Percentiles rank a stretch among this genome's conserved stretches.
These are phyloP conservation scores for Russula brevipes DNA, from an alignment of 768 basidiomycete genomes.

Conservation along the genomic window DNA sequence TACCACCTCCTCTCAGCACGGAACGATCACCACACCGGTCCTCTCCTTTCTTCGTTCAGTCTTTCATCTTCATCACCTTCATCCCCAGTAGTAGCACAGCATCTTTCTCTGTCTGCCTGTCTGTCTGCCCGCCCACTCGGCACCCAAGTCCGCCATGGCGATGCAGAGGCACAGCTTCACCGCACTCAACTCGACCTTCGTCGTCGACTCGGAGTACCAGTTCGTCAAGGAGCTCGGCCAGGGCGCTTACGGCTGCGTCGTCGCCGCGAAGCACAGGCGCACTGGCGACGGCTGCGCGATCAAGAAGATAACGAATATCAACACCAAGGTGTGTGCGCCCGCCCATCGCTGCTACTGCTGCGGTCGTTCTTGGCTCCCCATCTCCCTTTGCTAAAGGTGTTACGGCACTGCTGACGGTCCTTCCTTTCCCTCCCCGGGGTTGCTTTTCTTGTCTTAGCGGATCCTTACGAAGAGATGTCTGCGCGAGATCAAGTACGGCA, in stretches of 20 bases:
- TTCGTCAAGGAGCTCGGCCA: constrained; percentile 97
- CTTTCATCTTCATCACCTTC: too few relatives aligned
- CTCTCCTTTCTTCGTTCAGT: too few relatives aligned
- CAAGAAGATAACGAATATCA: constrained; percentile 95
- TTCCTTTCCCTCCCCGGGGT: not conserved
- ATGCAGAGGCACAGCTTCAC: constrained; percentile 78
- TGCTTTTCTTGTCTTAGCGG: constrained; percentile 43
- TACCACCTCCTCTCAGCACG: too few relatives aligned
- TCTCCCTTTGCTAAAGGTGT: too few relatives aligned
- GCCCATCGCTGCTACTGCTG: not conserved
- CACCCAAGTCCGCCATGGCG: not conserved
- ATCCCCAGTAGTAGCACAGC: too few relatives aligned
- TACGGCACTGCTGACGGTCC: not conserved
- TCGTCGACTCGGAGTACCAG: constrained; percentile 85
- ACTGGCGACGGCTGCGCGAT: constrained; percentile 89
- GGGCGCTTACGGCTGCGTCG: constrained; percentile 91
- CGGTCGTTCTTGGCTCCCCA: too few relatives aligned
- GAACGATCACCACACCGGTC: too few relatives aligned
- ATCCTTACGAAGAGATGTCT: constrained; percentile 96
- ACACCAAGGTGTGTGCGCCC: constrained; percentile 59
- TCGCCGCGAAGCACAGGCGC: constrained; percentile 75
- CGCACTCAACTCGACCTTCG: constrained; percentile 79
- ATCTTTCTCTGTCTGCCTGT: too few relatives aligned
- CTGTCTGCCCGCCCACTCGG: too few relatives aligned
- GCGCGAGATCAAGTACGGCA: constrained; percentile 79